Evolutionary conservation across 305 asterid genomes (phyloP), one percentile per base, ranked within the genome.

Genomic region (Withania somnifera): DNA sequence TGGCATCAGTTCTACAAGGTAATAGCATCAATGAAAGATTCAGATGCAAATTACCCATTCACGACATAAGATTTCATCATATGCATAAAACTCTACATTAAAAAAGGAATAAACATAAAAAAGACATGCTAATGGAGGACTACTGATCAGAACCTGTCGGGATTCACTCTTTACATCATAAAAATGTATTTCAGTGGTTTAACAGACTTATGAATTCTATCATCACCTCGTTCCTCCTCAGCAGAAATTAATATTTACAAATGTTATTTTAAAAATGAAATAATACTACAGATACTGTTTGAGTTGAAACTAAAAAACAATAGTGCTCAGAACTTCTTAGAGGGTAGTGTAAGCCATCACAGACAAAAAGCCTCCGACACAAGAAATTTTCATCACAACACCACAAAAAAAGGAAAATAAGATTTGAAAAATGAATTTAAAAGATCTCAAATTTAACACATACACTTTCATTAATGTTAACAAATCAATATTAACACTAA

Each of bases 31-130:
- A 78, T 47, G 52, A 71, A 53, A 19, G 11, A 20, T 63, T 90
- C 93, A 90, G 93, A 71, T 78, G 92, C 92, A 90, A 88, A 88
- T 90, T 90, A 88, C 92, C 92, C 91, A 88, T 88, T 90, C 83
- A 58, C 81, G 28, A 75, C 10, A 64, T 42, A 17, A 76, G 82
- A 81, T 79, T 17, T 89, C 91, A 87, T 89, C 90, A 26, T 84
- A 7, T 87, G 86, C 76, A 53, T 22, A n/a, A 54, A 64, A 7
- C 2, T 11, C 5, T 11, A 1, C 4, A 32, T 11, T 6, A 78
- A 0, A n/a, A 81, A 32, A 7, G 0, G 0, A 52, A 4, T 11
- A 15, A 10, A 57, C 20, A 1, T 13, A 28, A 81, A 14, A 1
- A 15, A 1, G 1, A n/a, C 26, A 7, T 2, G 9, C 11, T 3